phyloP scores from a whole-genome alignment of 768 basidiomycete species.

The Hydnomerulius pinastri region DNA sequence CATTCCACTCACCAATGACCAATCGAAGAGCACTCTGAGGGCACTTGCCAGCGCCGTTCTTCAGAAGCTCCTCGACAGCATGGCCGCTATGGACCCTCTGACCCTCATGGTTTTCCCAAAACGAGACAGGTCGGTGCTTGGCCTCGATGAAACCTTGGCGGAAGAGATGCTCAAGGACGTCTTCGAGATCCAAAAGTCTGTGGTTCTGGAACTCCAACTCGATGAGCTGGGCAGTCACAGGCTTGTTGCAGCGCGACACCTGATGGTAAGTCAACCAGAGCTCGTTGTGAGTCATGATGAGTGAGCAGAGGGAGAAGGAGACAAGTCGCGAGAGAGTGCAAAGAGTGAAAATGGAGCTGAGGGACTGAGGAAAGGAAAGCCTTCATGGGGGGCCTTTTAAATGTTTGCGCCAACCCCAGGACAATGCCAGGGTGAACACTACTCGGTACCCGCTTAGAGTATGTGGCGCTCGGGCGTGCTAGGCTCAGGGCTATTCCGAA shows the following conservation, averaged over 20 bases:
- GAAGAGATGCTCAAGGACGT: constrained; percentile 48
- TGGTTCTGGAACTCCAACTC: constrained; percentile 45
- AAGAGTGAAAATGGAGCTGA: neutral
- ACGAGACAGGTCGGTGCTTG: constrained; percentile 41
- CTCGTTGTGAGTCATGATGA: constrained; percentile 36
- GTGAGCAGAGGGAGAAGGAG: constrained; percentile 3
- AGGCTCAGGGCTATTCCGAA: too few species aligned
- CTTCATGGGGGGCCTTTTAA: constrained; percentile 9
- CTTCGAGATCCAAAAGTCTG: constrained; percentile 46
- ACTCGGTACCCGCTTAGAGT: neutral
- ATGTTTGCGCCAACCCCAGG: neutral
- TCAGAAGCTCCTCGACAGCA: constrained; percentile 37
- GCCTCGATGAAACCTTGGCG: constrained; percentile 48
- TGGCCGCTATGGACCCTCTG: constrained; percentile 37
- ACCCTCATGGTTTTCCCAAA: constrained; percentile 47
- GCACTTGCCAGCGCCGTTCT: constrained; percentile 42
- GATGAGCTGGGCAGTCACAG: constrained; percentile 47
- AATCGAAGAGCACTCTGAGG: constrained; percentile 46
- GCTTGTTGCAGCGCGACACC: constrained; percentile 42
- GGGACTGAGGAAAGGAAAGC: neutral
- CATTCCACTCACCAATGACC: constrained; percentile 41
- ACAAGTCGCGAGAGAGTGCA: neutral
- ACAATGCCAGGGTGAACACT: neutral
- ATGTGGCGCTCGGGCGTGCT: neutral
- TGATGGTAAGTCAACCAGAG: constrained; percentile 53